Base-by-base conservation (phyloP, 495 filamentous ascomycete species). In the Jackrogersella multiformis region DNA sequence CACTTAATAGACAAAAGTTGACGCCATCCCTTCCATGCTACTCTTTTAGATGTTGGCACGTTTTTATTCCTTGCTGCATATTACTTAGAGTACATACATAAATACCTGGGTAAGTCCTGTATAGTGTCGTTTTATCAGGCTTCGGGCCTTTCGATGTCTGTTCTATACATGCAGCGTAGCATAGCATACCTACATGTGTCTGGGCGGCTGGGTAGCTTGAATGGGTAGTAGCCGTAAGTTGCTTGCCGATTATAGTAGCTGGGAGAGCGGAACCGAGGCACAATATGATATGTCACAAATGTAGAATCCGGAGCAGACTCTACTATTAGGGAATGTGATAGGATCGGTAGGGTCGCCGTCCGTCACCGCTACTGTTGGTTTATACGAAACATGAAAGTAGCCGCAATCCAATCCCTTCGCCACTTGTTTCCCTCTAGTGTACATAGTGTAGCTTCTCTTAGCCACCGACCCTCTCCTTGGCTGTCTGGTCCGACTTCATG, bases 401-500 rank as follows among this genome's bases (percentile, higher is more conserved):
- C 3, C 28, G 2, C 10, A 34, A 5, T n/a, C n/a, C n/a, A n/a
- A n/a, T n/a, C 1, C 2, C 6, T 9, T 51, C 24, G 46, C 26
- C 13, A 46, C 20, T 13, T 46, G 20, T 46, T 46, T 46, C 42
- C n/a, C n/a, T n/a, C n/a, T n/a, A n/a, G n/a, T n/a, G n/a, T n/a
- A n/a, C n/a, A n/a, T n/a, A n/a, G 12, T 46, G 26, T 23, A 28
- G 21, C 34, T n/a, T 13, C 18, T 59, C 21, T 48, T 13, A 20
- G 8, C n/a, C n/a, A n/a, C n/a, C n/a, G n/a, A n/a, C n/a, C n/a
- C n/a, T n/a, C n/a, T n/a, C n/a, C n/a, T n/a, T n/a, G n/a, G n/a
- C n/a, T n/a, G n/a, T n/a, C 18, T 44, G 24, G 24, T 30, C 60
- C 66, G 66, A 69, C 18, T 49, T 36, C 10, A 16, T 60, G 24